Base-by-base conservation (phyloP, 495 filamentous ascomycete genomes). In the Recurvomyces mirabilis region DNA sequence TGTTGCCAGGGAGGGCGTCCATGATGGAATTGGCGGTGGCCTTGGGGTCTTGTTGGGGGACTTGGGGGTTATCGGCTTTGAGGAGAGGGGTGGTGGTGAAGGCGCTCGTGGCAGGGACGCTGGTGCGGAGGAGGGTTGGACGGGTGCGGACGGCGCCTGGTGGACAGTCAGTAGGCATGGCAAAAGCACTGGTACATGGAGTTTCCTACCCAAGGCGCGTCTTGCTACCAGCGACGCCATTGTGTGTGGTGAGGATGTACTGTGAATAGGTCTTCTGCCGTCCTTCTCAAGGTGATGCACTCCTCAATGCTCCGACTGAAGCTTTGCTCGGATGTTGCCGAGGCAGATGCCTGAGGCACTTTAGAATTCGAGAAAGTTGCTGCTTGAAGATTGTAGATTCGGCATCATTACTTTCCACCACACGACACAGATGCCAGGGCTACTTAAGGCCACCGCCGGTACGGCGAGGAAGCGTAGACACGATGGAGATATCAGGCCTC, bases 201-300 rank as follows among this genome's bases (percentile, higher is more conserved):
- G 38, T 36, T 18, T 18, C 12, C 69, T 78, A 94, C 87, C 84
- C 67, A 87, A 68, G 69, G 85, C 84, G 73, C 74, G 85, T 75
- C 81, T 84, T 76, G 82, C 84, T 67, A 95, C 71, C 72, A 87
- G 84, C 65, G 86, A 91, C 73, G 86, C 87, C 88, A 95, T 94
- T 82, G 73, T 40, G 37, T 64, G 65, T 38, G 32, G 23, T 17
- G 62, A 68, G 66, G 63, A 64, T 63, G 58, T 67, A 67, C n/a
- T n/a, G n/a, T n/a, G n/a, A n/a, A n/a, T n/a, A n/a, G n/a, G n/a
- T n/a, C n/a, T n/a, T n/a, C n/a, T n/a, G n/a, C n/a, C n/a, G n/a
- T 41, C 30, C 38, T 47, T 20, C 41, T 46, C 40, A 31, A 38
- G 39, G 34, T 52, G 50, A 60, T 15, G 21, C 29, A 17, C 47